phyloP scores from a whole-genome alignment of 495 filamentous ascomycete genomes.

The Neurospora hispaniola region DNA sequence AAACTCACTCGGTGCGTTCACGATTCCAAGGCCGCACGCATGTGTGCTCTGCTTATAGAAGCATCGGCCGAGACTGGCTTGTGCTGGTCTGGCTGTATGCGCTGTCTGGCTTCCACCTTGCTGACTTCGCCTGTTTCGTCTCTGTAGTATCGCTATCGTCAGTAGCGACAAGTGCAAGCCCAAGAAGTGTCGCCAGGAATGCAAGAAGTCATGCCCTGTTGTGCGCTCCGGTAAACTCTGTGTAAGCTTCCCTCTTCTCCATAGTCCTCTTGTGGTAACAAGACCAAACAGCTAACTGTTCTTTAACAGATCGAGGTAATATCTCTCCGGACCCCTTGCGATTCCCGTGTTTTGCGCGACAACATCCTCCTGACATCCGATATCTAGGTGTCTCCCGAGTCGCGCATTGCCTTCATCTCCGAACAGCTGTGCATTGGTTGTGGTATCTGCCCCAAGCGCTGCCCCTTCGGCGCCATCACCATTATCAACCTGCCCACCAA shows the following conservation, averaged over 20 bases:
- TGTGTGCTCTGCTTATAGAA: not conserved
- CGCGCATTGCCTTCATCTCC: conserved; percentile 96
- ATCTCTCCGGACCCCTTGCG: not conserved
- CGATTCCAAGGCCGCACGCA: not conserved
- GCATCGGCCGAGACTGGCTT: not conserved
- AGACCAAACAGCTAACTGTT: not conserved
- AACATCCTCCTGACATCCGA: not conserved
- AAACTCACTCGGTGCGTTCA: conserved; percentile 65
- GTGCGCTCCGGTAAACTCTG: conserved; percentile 96
- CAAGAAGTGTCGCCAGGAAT: conserved; percentile 81
- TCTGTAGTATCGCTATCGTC: conserved; percentile 85
- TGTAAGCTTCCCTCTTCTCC: conserved; percentile 4
- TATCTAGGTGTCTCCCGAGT: conserved; percentile 81
- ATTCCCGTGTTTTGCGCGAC: not conserved
- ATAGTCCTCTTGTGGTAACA: not conserved
- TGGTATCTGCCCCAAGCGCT: conserved; percentile 98
- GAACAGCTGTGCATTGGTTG: conserved; percentile 71
- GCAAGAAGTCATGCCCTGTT: conserved; percentile 97
- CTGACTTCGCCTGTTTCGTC: not conserved
- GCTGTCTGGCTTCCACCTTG: not conserved
- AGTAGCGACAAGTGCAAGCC: conserved; percentile 98
- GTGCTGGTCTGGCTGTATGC: not conserved
- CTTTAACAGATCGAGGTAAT: conserved; percentile 12
- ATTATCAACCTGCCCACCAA: conserved; percentile 99
- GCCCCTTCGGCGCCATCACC: conserved; percentile 96